Conservation (phyloP, 257 asterid genomes). For the Orobanche coerulescens region DNA sequence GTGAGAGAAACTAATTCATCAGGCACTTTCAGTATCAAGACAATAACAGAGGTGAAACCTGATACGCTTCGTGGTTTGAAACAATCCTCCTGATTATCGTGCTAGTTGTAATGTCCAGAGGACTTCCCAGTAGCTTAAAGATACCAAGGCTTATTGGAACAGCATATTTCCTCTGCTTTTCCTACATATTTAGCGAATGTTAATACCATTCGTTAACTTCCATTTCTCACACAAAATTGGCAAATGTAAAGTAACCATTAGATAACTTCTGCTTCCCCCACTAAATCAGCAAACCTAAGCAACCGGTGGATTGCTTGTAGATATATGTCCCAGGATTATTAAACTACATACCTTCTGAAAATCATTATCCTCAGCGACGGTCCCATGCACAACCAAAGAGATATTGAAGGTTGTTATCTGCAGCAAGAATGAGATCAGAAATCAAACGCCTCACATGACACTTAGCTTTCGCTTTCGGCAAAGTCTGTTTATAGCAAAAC, state of each 20-base stretch:
- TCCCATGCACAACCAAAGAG: conserved; percentile 82
- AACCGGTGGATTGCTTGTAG: conserved; percentile 1
- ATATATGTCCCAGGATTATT: conserved; percentile 4
- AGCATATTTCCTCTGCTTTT: conserved; percentile 59
- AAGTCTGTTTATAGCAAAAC: not conserved
- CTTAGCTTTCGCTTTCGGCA: not conserved
- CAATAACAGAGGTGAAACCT: conserved; percentile 36
- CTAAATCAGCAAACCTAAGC: conserved; percentile 16
- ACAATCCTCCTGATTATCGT: conserved; percentile 88
- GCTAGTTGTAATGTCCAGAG: conserved; percentile 87
- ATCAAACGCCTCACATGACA: not conserved
- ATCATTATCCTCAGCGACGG: conserved; percentile 77
- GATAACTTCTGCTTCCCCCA: conserved; percentile 24
- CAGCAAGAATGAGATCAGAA: conserved; percentile 27
- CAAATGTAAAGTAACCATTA: not conserved
- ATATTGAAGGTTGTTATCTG: conserved; percentile 84
- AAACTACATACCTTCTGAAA: conserved; percentile 58
- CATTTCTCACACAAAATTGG: conserved; percentile 32
- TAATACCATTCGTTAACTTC: conserved; percentile 1
- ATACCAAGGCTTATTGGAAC: conserved; percentile 68
- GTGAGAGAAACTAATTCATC: conserved; percentile 8
- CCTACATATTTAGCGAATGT: conserved; percentile 37
- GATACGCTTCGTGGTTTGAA: conserved; percentile 84
- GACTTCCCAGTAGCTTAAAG: conserved; percentile 66
- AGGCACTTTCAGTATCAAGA: conserved; percentile 7